These are phyloP conservation scores for Skeletonema costatum DNA, from an alignment of 108 stramenopile species.

Conservation along the genomic window DNA sequence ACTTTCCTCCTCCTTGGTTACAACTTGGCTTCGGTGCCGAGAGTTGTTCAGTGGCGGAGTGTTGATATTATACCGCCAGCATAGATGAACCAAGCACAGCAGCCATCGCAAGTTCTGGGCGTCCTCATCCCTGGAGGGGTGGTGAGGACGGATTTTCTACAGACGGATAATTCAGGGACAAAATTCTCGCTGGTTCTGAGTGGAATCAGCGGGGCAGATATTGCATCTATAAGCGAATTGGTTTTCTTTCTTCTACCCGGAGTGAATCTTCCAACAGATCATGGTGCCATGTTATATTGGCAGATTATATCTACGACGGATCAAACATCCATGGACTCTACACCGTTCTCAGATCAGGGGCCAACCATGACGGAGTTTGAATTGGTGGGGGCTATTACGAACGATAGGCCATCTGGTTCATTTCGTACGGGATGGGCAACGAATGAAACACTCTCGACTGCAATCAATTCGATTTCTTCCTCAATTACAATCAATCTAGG, in stretches of 20 bases:
- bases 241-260: conserved; percentile 73
- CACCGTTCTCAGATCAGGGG: conserved; percentile 10
- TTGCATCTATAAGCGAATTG: conserved; percentile 68
- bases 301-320: conserved; percentile 47
- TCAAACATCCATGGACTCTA: conserved; percentile 21
- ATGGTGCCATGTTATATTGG: conserved; percentile 81
- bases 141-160: conserved; percentile 75
- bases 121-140: conserved; percentile 67
- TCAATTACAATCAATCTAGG: conserved; percentile 64
- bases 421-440: conserved; percentile 84
- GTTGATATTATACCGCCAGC: background rate
- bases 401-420: conserved; percentile 62
- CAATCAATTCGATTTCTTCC: conserved; percentile 27
- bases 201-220: conserved; percentile 59
- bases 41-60: no score
- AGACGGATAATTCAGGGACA: conserved; percentile 61
- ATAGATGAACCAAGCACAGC: conserved; percentile 26
- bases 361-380: conserved; percentile 70
- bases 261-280: conserved; percentile 57
- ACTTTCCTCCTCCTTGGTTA: background rate
- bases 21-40: no score
- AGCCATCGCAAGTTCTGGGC: conserved; percentile 56
- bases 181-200: conserved; percentile 65
- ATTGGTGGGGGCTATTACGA: conserved; percentile 69
- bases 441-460: conserved; percentile 60